These are phyloP conservation scores for Talaromyces sp. DNA, from an alignment of 2,329 filamentous ascomycete genomes.

Conservation along the genomic window DNA sequence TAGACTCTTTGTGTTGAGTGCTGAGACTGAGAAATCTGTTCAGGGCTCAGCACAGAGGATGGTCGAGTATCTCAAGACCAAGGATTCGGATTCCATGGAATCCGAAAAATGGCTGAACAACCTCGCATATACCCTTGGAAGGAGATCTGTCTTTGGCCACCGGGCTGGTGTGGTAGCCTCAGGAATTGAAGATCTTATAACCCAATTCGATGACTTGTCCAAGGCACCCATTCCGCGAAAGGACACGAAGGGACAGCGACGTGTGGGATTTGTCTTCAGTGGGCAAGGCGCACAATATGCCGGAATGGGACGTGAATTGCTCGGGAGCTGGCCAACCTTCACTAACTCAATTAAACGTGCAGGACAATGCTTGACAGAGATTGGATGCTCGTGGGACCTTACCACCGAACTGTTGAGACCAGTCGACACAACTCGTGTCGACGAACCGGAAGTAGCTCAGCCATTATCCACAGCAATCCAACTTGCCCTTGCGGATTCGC, in stretches of 20 bases:
- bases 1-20: background rate
- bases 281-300: conserved; percentile 31
- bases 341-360: background rate
- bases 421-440: conserved; percentile 22
- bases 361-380: background rate
- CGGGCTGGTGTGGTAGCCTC: background rate
- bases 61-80: background rate
- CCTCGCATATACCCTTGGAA: background rate
- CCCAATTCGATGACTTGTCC: conserved; percentile 9
- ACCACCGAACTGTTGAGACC: background rate
- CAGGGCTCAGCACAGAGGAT: background rate
- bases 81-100: background rate
- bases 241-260: background rate
- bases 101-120: background rate
- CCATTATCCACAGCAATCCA: conserved; percentile 22
- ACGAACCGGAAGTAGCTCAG: conserved; percentile 23
- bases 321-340: conserved; percentile 16
- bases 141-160: background rate
- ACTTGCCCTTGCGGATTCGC: conserved; percentile 14
- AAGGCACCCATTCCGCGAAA: conserved; percentile 17
- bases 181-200: background rate
- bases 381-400: conserved; percentile 1
- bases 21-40: background rate
- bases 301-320: conserved; percentile 37
- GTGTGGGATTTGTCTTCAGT: conserved; percentile 24